Evolutionary conservation across 805 yeast species (phyloP), one percentile per base, ranked within the genome.

Genomic region (Candida silvicultrix): DNA sequence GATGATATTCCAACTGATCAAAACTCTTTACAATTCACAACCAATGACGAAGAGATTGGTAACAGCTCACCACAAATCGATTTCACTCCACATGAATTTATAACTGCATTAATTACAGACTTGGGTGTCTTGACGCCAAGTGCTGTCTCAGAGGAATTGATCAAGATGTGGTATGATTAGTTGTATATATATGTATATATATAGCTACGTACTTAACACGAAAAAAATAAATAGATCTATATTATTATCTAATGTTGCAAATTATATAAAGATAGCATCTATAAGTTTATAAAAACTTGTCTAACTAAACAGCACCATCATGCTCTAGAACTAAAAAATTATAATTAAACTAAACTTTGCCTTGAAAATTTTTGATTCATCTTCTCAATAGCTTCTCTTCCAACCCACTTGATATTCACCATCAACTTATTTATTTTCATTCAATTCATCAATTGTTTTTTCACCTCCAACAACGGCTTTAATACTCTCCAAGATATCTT

Each of bases 61-160:
- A 71, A 75, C 42, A 28, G 8, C 12, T 57, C 62, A 4, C 89
- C 89, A 19, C 70, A 72, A 43, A 78, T 89, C 42, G 99, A 94
- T 65, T 95, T 89, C 68, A 94, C 99, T 0, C 95, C 97, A 12
- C 97, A 94, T 66, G 92, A 90, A 56, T 89, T 83, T 59, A 86
- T 94, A 45, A 94, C 99, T 3, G 98, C 98, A 3, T 75, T 94
- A 54, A 89, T 94, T 49, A 92, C 99, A 3, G 99, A 94, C 64
- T 72, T 94, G 52, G 99, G 99, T 16, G 97, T 94, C 1, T 74
- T 94, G 54, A 94, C 99, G 7, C 97, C 99, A 12, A 85, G 96
- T 49, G 98, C 98, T 0, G 99, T 94, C 19, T 85, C 96, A n/a
- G 99, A 94, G 64, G 99, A 94, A 68, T 76, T 94, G 65, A 94